Evolutionary conservation across 495 filamentous ascomycete genomes (phyloP).

Genomic region (Collariella sp.): DNA sequence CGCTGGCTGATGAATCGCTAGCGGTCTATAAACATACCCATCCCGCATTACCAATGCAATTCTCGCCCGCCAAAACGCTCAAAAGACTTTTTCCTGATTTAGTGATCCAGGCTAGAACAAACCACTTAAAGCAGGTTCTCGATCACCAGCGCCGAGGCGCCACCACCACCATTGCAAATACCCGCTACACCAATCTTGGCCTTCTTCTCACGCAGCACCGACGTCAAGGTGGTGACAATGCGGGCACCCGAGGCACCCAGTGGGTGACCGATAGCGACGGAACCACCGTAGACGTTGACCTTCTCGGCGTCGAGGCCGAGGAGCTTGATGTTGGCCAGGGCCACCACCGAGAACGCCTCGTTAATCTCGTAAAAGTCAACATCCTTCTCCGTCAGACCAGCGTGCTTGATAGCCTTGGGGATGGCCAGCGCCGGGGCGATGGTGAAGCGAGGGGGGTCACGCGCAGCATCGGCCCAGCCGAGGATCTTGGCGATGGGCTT

Average conservation of each 20-base stretch:
- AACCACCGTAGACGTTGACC: constrained; percentile 92
- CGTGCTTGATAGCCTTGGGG: constrained; percentile 92
- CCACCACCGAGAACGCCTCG: constrained; percentile 96
- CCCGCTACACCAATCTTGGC: constrained; percentile 89
- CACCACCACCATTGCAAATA: constrained; percentile 97
- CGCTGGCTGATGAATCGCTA: constrained; percentile 1
- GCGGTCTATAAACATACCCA: constrained; percentile 15
- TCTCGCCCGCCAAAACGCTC: neutral
- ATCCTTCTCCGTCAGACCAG: constrained; percentile 60
- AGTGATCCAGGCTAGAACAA: neutral
- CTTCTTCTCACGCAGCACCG: constrained; percentile 80
- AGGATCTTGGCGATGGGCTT: constrained; percentile 91
- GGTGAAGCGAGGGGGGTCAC: constrained; percentile 88
- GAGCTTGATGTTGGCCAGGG: constrained; percentile 89
- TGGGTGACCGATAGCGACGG: constrained; percentile 92
- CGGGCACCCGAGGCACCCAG: constrained; percentile 88
- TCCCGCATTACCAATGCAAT: constrained; percentile 1
- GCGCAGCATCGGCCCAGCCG: constrained; percentile 91
- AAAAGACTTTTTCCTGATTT: neutral
- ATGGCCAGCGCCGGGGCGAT: constrained; percentile 91
- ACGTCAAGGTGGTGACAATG: constrained; percentile 82
- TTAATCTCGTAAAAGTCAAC: constrained; percentile 98
- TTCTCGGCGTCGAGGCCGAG: constrained; percentile 70
- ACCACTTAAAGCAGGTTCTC: constrained; percentile 53
- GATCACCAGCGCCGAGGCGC: constrained; percentile 83